phyloP scores from a whole-genome alignment of 2,329 filamentous ascomycete genomes.

The Macroventuria anomochaeta region DNA sequence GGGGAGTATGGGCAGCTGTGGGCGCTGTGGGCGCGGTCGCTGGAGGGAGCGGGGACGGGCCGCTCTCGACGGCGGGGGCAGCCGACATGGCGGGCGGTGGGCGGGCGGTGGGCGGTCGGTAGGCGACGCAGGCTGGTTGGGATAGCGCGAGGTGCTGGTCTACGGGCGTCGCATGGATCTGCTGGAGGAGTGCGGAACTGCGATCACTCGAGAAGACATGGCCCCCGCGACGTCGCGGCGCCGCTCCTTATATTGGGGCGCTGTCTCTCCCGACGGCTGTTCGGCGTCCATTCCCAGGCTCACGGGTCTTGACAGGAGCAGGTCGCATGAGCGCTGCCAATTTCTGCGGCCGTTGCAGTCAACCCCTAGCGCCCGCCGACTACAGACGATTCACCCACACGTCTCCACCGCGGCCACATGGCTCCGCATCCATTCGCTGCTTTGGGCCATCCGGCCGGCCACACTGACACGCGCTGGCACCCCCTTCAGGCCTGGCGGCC shows the following conservation, averaged over 20 bases:
- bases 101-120: not conserved
- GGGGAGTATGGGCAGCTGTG: not conserved
- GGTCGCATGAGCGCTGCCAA: no score
- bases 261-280: not conserved
- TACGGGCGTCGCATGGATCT: no score
- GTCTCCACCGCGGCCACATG: not conserved
- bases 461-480: not conserved
- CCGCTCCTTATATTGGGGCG: not conserved
- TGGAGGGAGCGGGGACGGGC: not conserved
- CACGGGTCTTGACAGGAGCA: not conserved
- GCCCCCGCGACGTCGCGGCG: not conserved
- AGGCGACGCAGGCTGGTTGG: no score
- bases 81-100: conserved; percentile 16
- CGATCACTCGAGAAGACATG: not conserved
- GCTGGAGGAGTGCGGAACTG: not conserved
- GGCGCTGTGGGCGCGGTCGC: not conserved
- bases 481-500: not conserved
- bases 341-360: no score
- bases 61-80: conserved; percentile 7
- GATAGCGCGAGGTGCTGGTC: not conserved
- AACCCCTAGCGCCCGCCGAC: not conserved
- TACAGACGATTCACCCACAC: not conserved
- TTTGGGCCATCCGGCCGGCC: not conserved
- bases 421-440: not conserved
- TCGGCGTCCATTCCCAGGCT: not conserved